A percentile compares a stretch with the other conserved stretches of the same genome.
phyloP scores from a whole-genome alignment of 495 filamentous ascomycete genomes.

The Penicillium argentinense region DNA sequence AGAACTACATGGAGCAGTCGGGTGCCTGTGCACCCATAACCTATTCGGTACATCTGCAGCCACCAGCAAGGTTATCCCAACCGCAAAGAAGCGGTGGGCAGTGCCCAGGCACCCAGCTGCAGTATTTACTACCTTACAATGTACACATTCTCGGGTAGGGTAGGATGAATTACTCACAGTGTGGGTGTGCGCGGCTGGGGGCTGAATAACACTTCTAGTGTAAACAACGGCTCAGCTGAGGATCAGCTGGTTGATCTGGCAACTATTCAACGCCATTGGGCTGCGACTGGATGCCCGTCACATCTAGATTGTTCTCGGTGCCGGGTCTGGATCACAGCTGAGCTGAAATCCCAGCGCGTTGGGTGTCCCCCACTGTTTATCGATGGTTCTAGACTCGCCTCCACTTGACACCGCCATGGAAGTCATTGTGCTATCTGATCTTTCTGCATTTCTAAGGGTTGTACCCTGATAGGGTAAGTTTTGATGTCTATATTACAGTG shows the following conservation, averaged over 20 bases:
- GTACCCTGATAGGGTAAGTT: too few species aligned
- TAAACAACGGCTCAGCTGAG: neutral
- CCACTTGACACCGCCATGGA: neutral
- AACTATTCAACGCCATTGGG: too few species aligned
- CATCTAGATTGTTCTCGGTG: constrained; percentile 7
- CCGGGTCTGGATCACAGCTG: neutral
- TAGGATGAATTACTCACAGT: too few species aligned
- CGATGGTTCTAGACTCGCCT: constrained; percentile 18
- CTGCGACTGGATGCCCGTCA: too few species aligned
- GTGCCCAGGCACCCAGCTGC: neutral
- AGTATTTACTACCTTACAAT: neutral
- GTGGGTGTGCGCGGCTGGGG: too few species aligned
- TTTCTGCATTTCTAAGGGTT: too few species aligned
- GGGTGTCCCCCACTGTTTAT: constrained; percentile 4
- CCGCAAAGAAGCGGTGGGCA: constrained; percentile 14
- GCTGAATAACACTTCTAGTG: neutral
- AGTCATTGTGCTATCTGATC: too few species aligned
- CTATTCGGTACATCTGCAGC: constrained; percentile 10
- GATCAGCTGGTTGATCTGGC: too few species aligned
- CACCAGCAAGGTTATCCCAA: constrained; percentile 21
- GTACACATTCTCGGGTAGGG: too few species aligned
- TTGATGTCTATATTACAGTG: too few species aligned
- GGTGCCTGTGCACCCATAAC: constrained; percentile 5
- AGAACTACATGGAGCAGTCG: constrained; percentile 11
- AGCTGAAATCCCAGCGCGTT: constrained; percentile 7